phyloP scores from a whole-genome alignment of 202 grass and related monocot species.

The Cymbopogon flexuosus region DNA sequence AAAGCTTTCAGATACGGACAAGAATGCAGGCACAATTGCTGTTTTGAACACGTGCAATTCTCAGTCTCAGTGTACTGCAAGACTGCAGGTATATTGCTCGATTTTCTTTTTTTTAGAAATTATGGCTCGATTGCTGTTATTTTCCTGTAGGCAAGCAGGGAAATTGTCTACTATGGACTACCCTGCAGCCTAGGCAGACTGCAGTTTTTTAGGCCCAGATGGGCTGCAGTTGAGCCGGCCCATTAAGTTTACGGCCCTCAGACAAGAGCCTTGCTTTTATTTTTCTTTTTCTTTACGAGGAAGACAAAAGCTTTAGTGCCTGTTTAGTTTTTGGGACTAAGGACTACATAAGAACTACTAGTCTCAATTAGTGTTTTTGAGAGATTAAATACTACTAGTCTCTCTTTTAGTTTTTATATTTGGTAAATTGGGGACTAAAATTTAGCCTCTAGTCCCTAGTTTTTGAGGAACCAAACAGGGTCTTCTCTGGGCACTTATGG shows the following conservation, averaged over 20 bases:
- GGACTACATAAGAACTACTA: no score
- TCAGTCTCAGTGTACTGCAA: not conserved
- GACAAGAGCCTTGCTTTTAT: no score
- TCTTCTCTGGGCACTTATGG: no score
- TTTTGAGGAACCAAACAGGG: no score
- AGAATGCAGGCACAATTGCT: constrained; percentile 11
- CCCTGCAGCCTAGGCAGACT: not conserved
- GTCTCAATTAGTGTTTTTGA: no score
- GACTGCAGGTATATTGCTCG: not conserved
- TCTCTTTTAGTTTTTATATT: no score
- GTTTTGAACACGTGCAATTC: not conserved
- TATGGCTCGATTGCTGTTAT: not conserved
- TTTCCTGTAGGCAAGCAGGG: not conserved
- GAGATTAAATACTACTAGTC: no score
- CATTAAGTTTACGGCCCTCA: not conserved
- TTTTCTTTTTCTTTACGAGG: not conserved
- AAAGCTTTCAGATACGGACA: constrained; percentile 10
- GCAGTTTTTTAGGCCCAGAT: not conserved
- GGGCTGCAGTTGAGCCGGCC: not conserved
- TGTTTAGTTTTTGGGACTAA: no score
- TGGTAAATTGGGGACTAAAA: no score
- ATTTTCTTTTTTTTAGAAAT: not conserved
- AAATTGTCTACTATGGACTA: not conserved
- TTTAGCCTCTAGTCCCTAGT: no score
- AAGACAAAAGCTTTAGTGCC: not conserved